Conservation (phyloP, 169 alveolate genomes). For the Babesia gibsoni region DNA sequence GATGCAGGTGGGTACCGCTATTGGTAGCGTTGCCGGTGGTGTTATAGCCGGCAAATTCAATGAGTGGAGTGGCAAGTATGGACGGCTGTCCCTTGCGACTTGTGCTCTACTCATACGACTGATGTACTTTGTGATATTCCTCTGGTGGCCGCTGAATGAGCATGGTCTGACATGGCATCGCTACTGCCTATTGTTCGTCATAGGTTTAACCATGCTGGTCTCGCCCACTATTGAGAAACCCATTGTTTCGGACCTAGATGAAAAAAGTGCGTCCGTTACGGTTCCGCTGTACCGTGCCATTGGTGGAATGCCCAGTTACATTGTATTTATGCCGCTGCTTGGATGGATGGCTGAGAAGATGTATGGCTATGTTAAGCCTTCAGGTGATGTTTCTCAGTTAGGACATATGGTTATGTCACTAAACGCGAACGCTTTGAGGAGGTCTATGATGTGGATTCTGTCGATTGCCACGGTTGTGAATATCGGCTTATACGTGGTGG, state of each 20-base stretch:
- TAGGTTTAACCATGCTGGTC: constrained; percentile 85
- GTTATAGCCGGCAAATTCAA: constrained; percentile 79
- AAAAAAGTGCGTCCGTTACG: constrained; percentile 85
- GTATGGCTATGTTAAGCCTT: constrained; percentile 64
- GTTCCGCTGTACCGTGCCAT: constrained; percentile 78
- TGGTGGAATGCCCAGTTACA: constrained; percentile 85
- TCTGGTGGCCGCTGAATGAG: constrained; percentile 65
- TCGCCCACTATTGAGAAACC: constrained; percentile 89
- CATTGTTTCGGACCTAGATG: constrained; percentile 84
- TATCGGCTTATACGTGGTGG: constrained; percentile 2
- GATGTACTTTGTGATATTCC: constrained; percentile 68
- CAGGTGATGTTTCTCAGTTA: background rate
- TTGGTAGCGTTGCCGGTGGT: constrained; percentile 89
- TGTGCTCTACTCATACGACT: constrained; percentile 71
- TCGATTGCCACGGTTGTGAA: background rate
- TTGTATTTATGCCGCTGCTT: constrained; percentile 84
- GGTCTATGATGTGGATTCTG: constrained; percentile 10
- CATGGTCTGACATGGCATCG: constrained; percentile 50
- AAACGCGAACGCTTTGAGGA: constrained; percentile 17
- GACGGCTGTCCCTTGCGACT: constrained; percentile 82
- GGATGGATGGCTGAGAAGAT: constrained; percentile 84
- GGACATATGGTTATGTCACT: background rate
- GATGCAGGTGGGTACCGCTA: constrained; percentile 81
- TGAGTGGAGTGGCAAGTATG: constrained; percentile 76
- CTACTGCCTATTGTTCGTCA: constrained; percentile 64